These are phyloP conservation scores for Cyclotella distinguenda DNA, from an alignment of 108 stramenopile species.

Conservation along the genomic window DNA sequence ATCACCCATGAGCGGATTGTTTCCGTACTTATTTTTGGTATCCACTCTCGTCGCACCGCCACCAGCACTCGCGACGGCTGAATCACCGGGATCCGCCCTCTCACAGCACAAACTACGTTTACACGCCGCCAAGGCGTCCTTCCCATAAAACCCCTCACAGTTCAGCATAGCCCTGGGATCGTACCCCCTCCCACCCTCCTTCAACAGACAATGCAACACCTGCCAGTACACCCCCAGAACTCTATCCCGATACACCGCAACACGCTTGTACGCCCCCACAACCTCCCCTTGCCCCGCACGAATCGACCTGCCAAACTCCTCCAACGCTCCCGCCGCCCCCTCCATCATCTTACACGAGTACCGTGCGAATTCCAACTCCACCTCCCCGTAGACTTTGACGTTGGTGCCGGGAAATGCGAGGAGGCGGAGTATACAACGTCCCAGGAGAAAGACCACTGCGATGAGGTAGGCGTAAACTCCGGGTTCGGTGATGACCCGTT, in stretches of 20 bases:
- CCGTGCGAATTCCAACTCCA: slow-evolving; percentile 77
- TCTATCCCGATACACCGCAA: slow-evolving; percentile 61
- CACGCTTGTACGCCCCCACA: slow-evolving; percentile 52
- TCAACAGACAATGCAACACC: slow-evolving; percentile 56
- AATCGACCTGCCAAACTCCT: slow-evolving; percentile 35
- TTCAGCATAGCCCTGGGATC: background rate
- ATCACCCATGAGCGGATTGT: slow-evolving; percentile 73
- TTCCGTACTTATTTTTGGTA: slow-evolving; percentile 43
- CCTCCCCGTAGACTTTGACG: slow-evolving; percentile 61
- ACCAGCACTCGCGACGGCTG: background rate
- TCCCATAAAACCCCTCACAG: slow-evolving; percentile 3
- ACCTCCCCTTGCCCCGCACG: background rate
- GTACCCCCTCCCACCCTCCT: slow-evolving; percentile 42
- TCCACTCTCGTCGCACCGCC: background rate
- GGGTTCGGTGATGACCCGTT: slow-evolving; percentile 67
- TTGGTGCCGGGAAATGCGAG: slow-evolving; percentile 86
- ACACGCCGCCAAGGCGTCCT: slow-evolving; percentile 10
- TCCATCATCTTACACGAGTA: slow-evolving; percentile 78
- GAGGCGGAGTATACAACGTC: slow-evolving; percentile 67
- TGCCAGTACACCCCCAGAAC: slow-evolving; percentile 70
- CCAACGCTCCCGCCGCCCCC: slow-evolving; percentile 41
- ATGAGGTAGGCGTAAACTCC: slow-evolving; percentile 57
- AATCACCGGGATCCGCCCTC: background rate
- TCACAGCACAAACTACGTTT: slow-evolving; percentile 49
- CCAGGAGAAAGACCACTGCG: slow-evolving; percentile 37